These are phyloP conservation scores for Anthracocystis walkeri DNA, from an alignment of 1,284 basidiomycete species.

Conservation along the genomic window DNA sequence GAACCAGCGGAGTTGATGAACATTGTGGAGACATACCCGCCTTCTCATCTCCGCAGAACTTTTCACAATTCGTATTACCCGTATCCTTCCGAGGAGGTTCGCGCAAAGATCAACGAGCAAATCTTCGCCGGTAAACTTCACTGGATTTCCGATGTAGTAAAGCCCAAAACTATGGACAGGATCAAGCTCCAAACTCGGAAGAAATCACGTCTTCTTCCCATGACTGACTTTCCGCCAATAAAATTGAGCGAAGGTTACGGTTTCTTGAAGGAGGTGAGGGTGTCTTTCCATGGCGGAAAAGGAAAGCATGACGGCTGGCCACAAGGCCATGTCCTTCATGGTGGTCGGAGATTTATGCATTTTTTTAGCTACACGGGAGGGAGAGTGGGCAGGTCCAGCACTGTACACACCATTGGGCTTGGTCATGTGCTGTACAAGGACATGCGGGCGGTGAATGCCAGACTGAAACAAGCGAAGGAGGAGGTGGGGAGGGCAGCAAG, in stretches of 20 bases:
- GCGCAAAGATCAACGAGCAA: background rate
- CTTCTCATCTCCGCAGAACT: too few species aligned
- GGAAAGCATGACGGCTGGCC: background rate
- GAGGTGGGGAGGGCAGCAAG: too few species aligned
- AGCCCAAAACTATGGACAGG: too few species aligned
- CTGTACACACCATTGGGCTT: background rate
- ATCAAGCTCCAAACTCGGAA: background rate
- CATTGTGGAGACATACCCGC: too few species aligned
- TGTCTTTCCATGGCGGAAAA: background rate
- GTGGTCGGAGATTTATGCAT: too few species aligned
- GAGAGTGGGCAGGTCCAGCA: too few species aligned
- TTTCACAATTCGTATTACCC: too few species aligned
- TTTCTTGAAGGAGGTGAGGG: background rate
- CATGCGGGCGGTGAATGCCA: too few species aligned
- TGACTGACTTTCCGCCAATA: background rate
- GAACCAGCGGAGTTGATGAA: too few species aligned
- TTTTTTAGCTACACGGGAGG: too few species aligned
- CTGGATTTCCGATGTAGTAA: background rate
- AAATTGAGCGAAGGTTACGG: background rate
- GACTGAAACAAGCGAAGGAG: too few species aligned
- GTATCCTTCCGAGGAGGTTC: background rate
- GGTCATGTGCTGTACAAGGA: too few species aligned
- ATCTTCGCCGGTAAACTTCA: background rate
- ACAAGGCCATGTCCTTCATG: background rate
- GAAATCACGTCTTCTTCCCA: background rate